Evolutionary conservation across 495 filamentous ascomycete species (phyloP).

Genomic region (Copromyces sp.): DNA sequence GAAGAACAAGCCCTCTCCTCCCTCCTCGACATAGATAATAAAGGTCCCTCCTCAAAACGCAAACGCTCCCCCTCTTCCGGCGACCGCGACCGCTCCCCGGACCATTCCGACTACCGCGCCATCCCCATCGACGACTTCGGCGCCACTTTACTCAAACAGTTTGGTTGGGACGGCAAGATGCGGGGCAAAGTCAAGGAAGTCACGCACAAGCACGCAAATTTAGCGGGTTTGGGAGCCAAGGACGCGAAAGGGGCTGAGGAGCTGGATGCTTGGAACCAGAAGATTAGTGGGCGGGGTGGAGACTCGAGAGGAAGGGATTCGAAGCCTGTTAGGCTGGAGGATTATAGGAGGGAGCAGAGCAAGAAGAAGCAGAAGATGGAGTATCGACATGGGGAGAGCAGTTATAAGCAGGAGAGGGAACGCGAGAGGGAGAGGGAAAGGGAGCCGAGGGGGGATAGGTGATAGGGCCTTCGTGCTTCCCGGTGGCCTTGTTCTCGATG

Average conservation of each 20-base stretch:
- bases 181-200: constrained; percentile 38
- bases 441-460: constrained; percentile 28
- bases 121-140: constrained; percentile 94
- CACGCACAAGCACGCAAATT: constrained; percentile 56
- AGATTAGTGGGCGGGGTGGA: constrained; percentile 1
- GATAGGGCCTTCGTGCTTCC: constrained; percentile 1
- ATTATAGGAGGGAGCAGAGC: constrained; percentile 33
- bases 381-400: constrained; percentile 25
- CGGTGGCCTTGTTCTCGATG: not conserved
- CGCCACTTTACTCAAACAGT: constrained; percentile 72
- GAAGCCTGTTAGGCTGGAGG: constrained; percentile 31
- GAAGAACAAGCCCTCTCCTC: constrained; percentile 77
- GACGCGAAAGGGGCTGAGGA: constrained; percentile 65
- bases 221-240: constrained; percentile 75
- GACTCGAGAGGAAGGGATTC: constrained; percentile 9
- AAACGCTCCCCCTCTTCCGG: constrained; percentile 46
- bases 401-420: constrained; percentile 39
- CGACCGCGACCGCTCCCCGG: constrained; percentile 63
- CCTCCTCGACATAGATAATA: constrained; percentile 45
- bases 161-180: constrained; percentile 89
- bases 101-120: constrained; percentile 73
- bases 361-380: constrained; percentile 31
- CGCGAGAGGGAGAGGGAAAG: constrained; percentile 30
- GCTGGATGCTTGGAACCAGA: constrained; percentile 29
- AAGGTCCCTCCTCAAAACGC: constrained; percentile 14